A percentile compares a stretch with the other conserved stretches of the same genome.
Evolutionary conservation across 129 eudicot genomes (phyloP).

Genomic region (Ambrosia artemisiifolia): DNA sequence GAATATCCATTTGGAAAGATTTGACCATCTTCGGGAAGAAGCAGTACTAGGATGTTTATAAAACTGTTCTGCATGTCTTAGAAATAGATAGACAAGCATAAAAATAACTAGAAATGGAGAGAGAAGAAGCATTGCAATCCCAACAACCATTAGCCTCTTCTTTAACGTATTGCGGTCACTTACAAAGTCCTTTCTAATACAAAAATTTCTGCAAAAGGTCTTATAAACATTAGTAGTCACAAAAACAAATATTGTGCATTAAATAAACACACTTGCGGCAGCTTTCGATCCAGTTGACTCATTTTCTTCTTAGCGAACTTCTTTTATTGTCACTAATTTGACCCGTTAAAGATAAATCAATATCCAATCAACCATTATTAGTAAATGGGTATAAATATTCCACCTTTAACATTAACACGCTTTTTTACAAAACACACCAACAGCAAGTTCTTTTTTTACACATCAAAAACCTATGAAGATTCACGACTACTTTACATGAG

Average conservation of each 20-base stretch:
- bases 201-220: constrained; percentile 63
- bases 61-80: constrained; percentile 95
- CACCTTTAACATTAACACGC: background rate
- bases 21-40: constrained; percentile 94
- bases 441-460: background rate
- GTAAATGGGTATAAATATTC: background rate
- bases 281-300: background rate
- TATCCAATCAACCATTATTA: background rate
- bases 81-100: constrained; percentile 90
- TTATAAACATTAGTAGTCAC: background rate
- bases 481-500: background rate
- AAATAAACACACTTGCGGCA: background rate
- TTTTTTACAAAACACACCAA: background rate
- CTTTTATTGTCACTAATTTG: background rate
- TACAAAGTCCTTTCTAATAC: constrained; percentile 69
- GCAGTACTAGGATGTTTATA: constrained; percentile 94
- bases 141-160: constrained; percentile 81
- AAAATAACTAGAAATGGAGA: constrained; percentile 90
- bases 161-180: constrained; percentile 59
- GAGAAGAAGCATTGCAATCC: constrained; percentile 76
- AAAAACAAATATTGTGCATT: background rate
- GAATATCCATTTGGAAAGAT: constrained; percentile 95
- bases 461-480: background rate
- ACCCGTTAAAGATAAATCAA: background rate
- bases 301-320: background rate